phyloP scores from a whole-genome alignment of 2,329 filamentous ascomycete species.

The Curvularia lunata region DNA sequence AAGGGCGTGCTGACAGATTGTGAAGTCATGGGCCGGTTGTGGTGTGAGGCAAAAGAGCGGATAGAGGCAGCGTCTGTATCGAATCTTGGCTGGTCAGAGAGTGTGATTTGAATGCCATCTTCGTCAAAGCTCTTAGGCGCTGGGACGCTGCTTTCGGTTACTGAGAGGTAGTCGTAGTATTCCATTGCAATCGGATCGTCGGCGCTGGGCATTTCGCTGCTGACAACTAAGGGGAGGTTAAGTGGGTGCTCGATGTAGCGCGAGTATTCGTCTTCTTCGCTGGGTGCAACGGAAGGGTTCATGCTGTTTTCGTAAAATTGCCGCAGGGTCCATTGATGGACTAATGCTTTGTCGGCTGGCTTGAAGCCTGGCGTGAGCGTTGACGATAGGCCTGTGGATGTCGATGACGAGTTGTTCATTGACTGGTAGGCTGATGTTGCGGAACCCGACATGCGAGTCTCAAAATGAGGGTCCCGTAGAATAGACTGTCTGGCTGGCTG shows the following conservation, averaged over 20 bases:
- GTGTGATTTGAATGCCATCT: constrained; percentile 22
- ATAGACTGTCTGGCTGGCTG: constrained; percentile 51
- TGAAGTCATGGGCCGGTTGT: constrained; percentile 35
- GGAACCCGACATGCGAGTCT: constrained; percentile 35
- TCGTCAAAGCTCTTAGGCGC: constrained; percentile 28
- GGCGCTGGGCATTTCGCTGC: constrained; percentile 65
- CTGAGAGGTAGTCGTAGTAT: constrained; percentile 81
- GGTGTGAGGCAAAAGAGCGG: constrained; percentile 24
- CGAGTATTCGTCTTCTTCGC: constrained; percentile 84
- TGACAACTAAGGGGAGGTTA: constrained; percentile 81
- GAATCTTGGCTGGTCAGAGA: constrained; percentile 23
- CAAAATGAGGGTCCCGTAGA: constrained; percentile 50
- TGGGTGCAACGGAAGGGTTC: constrained; percentile 77
- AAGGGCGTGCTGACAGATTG: constrained; percentile 41
- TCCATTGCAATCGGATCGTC: constrained; percentile 64
- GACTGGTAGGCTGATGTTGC: constrained; percentile 32
- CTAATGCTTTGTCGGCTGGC: constrained; percentile 77
- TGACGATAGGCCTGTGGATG: constrained; percentile 36
- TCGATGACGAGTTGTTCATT: constrained; percentile 37
- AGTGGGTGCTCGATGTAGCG: constrained; percentile 88
- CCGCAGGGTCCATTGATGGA: constrained; percentile 86
- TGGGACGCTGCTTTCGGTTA: constrained; percentile 34
- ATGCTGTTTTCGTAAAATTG: constrained; percentile 86
- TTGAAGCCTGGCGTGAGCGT: constrained; percentile 44
- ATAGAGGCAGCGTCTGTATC: constrained; percentile 37